Conservation (phyloP, 2,329 filamentous ascomycete genomes). For the Pseudocercospora crystallina region DNA sequence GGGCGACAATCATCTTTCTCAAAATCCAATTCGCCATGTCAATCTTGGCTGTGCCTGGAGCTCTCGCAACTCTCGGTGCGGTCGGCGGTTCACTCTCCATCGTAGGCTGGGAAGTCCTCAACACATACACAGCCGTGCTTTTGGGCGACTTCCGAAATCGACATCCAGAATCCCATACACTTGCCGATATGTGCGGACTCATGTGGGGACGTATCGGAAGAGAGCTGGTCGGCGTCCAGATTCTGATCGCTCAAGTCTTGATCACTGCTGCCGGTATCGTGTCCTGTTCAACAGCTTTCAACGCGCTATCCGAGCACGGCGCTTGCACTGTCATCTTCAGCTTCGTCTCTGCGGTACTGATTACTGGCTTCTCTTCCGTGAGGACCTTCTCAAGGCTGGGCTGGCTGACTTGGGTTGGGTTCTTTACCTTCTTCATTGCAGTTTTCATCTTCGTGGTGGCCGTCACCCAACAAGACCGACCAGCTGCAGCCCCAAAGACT, state of each 20-base stretch:
- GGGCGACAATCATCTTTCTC: conserved; percentile 52
- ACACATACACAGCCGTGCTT: conserved; percentile 49
- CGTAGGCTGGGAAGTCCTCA: conserved; percentile 47
- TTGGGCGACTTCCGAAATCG: conserved; percentile 51
- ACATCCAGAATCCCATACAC: conserved; percentile 51
- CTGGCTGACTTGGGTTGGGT: conserved; percentile 61
- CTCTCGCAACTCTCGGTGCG: conserved; percentile 27
- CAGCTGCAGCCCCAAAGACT: conserved; percentile 59
- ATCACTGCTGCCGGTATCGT: conserved; percentile 58
- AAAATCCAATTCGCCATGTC: conserved; percentile 43
- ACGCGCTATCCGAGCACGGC: conserved; percentile 58
- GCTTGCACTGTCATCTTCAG: conserved; percentile 58
- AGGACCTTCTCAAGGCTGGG: conserved; percentile 34
- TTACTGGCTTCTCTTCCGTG: conserved; percentile 18
- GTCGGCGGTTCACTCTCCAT: conserved; percentile 47
- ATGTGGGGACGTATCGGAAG: conserved; percentile 53
- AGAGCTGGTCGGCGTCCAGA: conserved; percentile 56
- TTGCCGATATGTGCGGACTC: conserved; percentile 57
- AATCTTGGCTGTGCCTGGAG: conserved; percentile 15
- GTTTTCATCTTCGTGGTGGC: conserved; percentile 43
- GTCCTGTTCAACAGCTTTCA: conserved; percentile 57
- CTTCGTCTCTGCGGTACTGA: conserved; percentile 16
- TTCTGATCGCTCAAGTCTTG: conserved; percentile 58
- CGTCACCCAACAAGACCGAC: conserved; percentile 56
- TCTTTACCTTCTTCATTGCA: conserved; percentile 57